These are phyloP conservation scores for Adansonia madagascariensis DNA, from an alignment of 441 rosid species.

Conservation along the genomic window DNA sequence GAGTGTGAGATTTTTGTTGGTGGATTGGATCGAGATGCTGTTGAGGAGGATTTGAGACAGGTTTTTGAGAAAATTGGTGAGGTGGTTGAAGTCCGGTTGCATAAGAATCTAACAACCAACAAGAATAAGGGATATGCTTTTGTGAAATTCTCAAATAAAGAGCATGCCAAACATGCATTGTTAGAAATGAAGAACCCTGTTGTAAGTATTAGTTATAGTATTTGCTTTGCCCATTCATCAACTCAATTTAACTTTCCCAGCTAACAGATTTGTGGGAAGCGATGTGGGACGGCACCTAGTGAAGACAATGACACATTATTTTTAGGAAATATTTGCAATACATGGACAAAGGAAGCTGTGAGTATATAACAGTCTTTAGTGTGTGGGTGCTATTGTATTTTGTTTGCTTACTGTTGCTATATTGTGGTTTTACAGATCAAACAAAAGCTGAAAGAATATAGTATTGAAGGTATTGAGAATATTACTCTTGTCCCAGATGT, in stretches of 20 bases:
- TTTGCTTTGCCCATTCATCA: not conserved
- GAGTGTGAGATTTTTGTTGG: constrained; percentile 70
- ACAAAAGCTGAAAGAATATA: constrained; percentile 63
- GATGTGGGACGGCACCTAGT: constrained; percentile 70
- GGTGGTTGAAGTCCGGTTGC: constrained; percentile 59
- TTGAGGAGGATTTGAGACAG: constrained; percentile 58
- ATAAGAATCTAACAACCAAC: constrained; percentile 47
- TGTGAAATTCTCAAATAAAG: constrained; percentile 64
- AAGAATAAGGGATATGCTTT: constrained; percentile 66
- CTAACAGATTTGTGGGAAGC: constrained; percentile 64
- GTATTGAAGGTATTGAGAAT: constrained; percentile 59
- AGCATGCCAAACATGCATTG: constrained; percentile 58
- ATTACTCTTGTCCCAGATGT: constrained; percentile 63
- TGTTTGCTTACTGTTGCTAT: constrained; percentile 31
- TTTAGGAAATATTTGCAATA: constrained; percentile 69
- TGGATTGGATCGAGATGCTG: constrained; percentile 63
- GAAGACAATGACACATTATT: constrained; percentile 72
- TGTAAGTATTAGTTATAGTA: constrained; percentile 40
- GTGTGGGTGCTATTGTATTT: constrained; percentile 12
- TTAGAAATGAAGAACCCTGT: constrained; percentile 70
- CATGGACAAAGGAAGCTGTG: constrained; percentile 76
- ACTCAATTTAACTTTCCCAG: constrained; percentile 20
- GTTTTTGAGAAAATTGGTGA: constrained; percentile 65
- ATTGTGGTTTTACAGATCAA: constrained; percentile 49
- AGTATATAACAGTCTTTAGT: constrained; percentile 38